Evolutionary conservation across 2,329 filamentous ascomycete genomes (phyloP), one percentile per base, ranked within the genome.

Genomic region (Tolypocladium tropicale): DNA sequence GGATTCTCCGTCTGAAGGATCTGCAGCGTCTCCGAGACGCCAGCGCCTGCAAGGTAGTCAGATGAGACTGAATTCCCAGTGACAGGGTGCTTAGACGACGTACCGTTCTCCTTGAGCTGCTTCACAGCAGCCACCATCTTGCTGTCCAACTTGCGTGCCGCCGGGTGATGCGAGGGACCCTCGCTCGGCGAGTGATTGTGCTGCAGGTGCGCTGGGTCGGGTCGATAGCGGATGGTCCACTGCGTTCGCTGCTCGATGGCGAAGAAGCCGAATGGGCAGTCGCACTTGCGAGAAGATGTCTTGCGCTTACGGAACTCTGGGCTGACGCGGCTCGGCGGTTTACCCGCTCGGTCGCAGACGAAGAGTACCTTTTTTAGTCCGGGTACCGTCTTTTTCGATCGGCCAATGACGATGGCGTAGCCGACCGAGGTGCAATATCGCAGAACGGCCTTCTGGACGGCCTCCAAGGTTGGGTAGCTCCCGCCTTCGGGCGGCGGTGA

Each of bases 261-360:
- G 60, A 86, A 86, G 67, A 86, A 85, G n/a, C 83, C 83, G 66
- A 86, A 86, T 33, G 82, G 81, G 60, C 83, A 86, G 62, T 85
- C 83, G 63, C 83, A 86, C 63, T 86, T 86, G 50, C 83, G 76
- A n/a, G 83, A 86, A 10, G 83, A 85, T 1, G 83, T 86, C 65
- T 83, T 84, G 25, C 82, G 77, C 68, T 86, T 86, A 56, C 83
- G 78, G 59, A 80, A 78, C 68, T 86, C 83, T 1, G 83, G 80
- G 59, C 75, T 84, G n/a, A 84, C 82, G 6, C 81, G 77, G 55
- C 75, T 80, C 3, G 81, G 81, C 2, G 81, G 81, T 61, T 84
- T 84, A 46, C 83, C 83, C 4, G 83, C 83, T 55, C 83, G 77
- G 63, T 86, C 83, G 64, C 83, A 86, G 21, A 86, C 83, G 59